Evolutionary conservation across 805 yeast species (phyloP).

Genomic region (Candida lessepsii): DNA sequence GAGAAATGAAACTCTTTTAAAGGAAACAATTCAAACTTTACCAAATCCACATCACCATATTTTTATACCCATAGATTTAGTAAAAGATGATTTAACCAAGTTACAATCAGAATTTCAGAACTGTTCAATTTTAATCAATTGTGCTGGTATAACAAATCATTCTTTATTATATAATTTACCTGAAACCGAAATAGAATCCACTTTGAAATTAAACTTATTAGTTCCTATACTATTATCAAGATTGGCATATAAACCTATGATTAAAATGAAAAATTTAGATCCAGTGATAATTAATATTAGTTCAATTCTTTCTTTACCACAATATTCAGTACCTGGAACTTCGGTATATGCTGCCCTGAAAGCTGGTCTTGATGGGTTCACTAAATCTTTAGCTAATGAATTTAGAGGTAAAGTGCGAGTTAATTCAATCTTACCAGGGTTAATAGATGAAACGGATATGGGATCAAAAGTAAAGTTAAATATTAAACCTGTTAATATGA

Average conservation of each 20-base stretch:
- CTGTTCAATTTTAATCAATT: slow-evolving; percentile 47
- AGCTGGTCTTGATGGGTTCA: slow-evolving; percentile 65
- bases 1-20: slow-evolving; percentile 36
- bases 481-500: slow-evolving; percentile 23
- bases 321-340: slow-evolving; percentile 49
- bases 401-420: slow-evolving; percentile 55
- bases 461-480: slow-evolving; percentile 34
- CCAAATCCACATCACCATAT: slow-evolving; percentile 11
- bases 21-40: slow-evolving; percentile 8
- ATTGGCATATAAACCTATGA: slow-evolving; percentile 50
- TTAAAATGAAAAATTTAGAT: slow-evolving; percentile 26
- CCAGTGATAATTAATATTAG: slow-evolving; percentile 60
- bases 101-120: slow-evolving; percentile 8
- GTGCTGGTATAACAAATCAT: slow-evolving; percentile 68
- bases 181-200: slow-evolving; percentile 37
- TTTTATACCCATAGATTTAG: slow-evolving; percentile 14
- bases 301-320: slow-evolving; percentile 54
- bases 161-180: slow-evolving; percentile 47
- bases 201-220: slow-evolving; percentile 55
- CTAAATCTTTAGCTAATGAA: slow-evolving; percentile 59
- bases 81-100: slow-evolving; percentile 4
- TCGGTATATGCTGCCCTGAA: slow-evolving; percentile 68
- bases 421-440: slow-evolving; percentile 68
- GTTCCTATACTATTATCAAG: slow-evolving; percentile 63
- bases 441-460: slow-evolving; percentile 67